phyloP scores from a whole-genome alignment of 805 yeast species.

The Schwanniomyces occidentalis region DNA sequence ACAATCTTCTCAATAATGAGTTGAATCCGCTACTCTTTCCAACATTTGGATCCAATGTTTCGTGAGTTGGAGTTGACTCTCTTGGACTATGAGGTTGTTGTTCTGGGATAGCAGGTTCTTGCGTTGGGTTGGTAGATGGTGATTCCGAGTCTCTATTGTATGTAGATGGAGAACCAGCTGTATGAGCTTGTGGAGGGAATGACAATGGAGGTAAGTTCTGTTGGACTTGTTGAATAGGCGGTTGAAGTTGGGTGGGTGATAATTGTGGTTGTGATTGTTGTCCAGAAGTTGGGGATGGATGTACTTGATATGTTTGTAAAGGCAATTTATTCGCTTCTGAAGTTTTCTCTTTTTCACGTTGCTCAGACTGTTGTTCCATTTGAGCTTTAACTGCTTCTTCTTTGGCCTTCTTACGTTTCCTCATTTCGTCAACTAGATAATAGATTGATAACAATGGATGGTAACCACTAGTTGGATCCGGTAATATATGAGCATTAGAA shows the following conservation, averaged over 20 bases:
- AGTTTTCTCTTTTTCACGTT: conserved; percentile 11
- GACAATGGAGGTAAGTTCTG: conserved; percentile 20
- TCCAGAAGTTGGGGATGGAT: neutral
- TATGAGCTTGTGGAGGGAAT: conserved; percentile 43
- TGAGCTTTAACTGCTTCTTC: conserved; percentile 43
- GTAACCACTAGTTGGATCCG: conserved; percentile 83
- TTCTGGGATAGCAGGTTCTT: conserved; percentile 18
- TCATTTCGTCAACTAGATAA: conserved; percentile 82
- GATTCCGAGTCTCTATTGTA: conserved; percentile 14
- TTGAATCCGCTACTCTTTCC: conserved; percentile 30
- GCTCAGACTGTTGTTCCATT: conserved; percentile 21
- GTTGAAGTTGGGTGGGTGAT: neutral
- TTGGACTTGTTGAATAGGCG: conserved; percentile 5
- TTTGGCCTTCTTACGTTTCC: conserved; percentile 65
- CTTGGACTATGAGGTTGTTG: conserved; percentile 31
- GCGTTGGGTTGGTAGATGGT: conserved; percentile 7
- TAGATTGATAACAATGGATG: conserved; percentile 90
- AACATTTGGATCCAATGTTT: conserved; percentile 35
- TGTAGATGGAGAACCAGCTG: conserved; percentile 21
- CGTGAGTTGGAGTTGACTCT: conserved; percentile 17
- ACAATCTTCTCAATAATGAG: conserved; percentile 36
- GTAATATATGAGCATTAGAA: conserved; percentile 34
- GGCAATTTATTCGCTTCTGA: neutral
- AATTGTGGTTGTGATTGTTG: conserved; percentile 7
- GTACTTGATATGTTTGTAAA: too few species aligned